Conservation (phyloP, 2,329 filamentous ascomycete genomes). For the Fusarium sarcochroum region DNA sequence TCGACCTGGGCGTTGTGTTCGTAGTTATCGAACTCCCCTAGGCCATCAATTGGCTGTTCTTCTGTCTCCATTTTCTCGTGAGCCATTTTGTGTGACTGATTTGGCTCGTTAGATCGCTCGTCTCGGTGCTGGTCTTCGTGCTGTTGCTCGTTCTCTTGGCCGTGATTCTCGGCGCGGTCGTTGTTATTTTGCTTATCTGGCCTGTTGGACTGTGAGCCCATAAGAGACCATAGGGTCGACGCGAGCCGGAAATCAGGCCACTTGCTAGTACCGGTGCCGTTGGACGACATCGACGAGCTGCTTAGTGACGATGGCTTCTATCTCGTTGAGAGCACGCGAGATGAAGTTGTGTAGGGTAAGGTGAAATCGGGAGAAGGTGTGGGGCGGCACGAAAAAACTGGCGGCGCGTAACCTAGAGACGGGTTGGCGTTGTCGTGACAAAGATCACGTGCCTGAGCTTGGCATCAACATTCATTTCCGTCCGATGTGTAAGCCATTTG, state of each 20-base stretch:
- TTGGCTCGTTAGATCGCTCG: conserved; percentile 32
- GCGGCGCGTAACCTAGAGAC: conserved; percentile 40
- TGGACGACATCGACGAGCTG: conserved; percentile 49
- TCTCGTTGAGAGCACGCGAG: conserved; percentile 30
- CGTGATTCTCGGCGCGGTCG: conserved; percentile 36
- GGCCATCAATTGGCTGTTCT: conserved; percentile 42
- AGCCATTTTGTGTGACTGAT: conserved; percentile 29
- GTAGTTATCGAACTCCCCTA: conserved; percentile 48
- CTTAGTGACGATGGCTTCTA: conserved; percentile 37
- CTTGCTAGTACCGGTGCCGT: conserved; percentile 45
- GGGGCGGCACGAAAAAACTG: conserved; percentile 50
- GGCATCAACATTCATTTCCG: conserved; percentile 29
- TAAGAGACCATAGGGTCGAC: conserved; percentile 50
- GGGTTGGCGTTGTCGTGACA: conserved; percentile 30
- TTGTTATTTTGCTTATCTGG: conserved; percentile 43
- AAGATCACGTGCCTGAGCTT: conserved; percentile 35
- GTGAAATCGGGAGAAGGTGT: conserved; percentile 42
- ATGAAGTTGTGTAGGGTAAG: conserved; percentile 47
- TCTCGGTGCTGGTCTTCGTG: conserved; percentile 34
- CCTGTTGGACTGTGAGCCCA: conserved; percentile 49
- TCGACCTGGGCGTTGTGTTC: conserved; percentile 44
- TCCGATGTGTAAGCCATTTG: not conserved
- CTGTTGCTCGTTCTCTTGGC: conserved; percentile 37
- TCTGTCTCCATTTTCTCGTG: conserved; percentile 45
- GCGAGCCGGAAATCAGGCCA: conserved; percentile 54